phyloP scores from a whole-genome alignment of 176 grass and related monocot genomes.

The Tillandsia fasciculata region DNA sequence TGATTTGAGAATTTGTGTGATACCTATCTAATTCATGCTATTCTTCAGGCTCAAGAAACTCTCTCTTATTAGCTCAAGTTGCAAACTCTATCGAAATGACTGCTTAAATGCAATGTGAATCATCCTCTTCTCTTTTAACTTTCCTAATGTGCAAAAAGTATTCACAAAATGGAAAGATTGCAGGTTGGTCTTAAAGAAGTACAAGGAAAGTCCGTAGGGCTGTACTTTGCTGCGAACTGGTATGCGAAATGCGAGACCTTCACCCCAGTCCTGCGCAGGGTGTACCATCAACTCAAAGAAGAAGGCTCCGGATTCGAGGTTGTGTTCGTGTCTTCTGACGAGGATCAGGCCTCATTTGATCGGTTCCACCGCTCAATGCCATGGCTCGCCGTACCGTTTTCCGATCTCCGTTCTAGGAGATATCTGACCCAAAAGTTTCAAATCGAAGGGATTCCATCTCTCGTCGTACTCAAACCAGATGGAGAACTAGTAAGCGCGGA shows the following conservation, averaged over 20 bases:
- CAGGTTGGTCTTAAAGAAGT: slow-evolving; percentile 38
- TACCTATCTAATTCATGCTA: no score
- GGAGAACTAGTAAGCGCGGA: slow-evolving; percentile 20
- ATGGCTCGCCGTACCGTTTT: slow-evolving; percentile 50
- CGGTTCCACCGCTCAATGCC: slow-evolving; percentile 50
- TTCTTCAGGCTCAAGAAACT: no score
- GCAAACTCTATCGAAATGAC: not conserved
- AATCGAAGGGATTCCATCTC: slow-evolving; percentile 54
- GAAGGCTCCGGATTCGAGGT: slow-evolving; percentile 33
- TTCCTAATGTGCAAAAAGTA: not conserved
- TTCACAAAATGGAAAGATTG: not conserved
- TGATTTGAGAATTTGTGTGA: no score
- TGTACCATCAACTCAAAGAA: slow-evolving; percentile 29
- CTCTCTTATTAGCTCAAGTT: not conserved
- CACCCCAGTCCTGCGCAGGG: slow-evolving; percentile 38
- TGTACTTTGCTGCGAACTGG: slow-evolving; percentile 70
- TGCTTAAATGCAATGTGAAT: not conserved
- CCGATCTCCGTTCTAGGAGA: slow-evolving; percentile 42
- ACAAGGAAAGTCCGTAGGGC: slow-evolving; percentile 37
- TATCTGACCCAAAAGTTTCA: slow-evolving; percentile 41
- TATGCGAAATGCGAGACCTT: slow-evolving; percentile 49
- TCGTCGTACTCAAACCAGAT: slow-evolving; percentile 27
- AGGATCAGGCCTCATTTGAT: slow-evolving; percentile 49
- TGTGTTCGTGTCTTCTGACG: slow-evolving; percentile 55
- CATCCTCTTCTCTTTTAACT: not conserved